Base-by-base conservation (phyloP, 495 filamentous ascomycete genomes). In the Oidiodendron maius region DNA sequence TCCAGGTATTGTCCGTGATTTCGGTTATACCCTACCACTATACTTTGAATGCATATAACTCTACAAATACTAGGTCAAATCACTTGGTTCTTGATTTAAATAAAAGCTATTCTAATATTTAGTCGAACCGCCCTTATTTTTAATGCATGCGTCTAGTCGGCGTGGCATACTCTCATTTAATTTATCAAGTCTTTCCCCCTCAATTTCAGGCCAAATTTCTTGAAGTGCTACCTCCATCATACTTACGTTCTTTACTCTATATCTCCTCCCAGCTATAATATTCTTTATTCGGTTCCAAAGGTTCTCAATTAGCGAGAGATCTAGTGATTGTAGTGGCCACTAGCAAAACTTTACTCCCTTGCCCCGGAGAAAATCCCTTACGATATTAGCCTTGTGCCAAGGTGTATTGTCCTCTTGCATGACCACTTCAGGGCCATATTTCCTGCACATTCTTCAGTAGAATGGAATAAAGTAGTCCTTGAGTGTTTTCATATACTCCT, bases 271-370 rank as follows among this genome's bases (percentile, higher is more conserved):
- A n/a, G n/a, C n/a, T n/a, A n/a, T n/a, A n/a, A n/a, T n/a, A n/a
- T n/a, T n/a, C n/a, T n/a, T n/a, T n/a, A n/a, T n/a, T n/a, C n/a
- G n/a, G n/a, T n/a, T n/a, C n/a, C 37, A 55, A 9, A 49, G 18
- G 41, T 50, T 55, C 35, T 55, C 37, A 45, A 55, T 55, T 30
- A 22, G 46, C 6, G 35, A 30, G 3, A 55, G 40, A 55, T 55
- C 51, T 13, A 28, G 40, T 39, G 40, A 55, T 35, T 55, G 23
- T 9, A 40, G 51, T 12, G 26, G 46, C 46, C 34, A 50, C 2
- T 16, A 16, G 12, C 49, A 12, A 9, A 5, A 6, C n/a, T 49
- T 30, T 17, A 55, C 18, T 13, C 25, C 38, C 11, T 32, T 6
- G 3, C 40, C 36, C 9, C 21, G 16, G 8, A 47, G 25, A 22